phyloP scores from a whole-genome alignment of 257 asterid genomes.

The Penstemon eatonii region DNA sequence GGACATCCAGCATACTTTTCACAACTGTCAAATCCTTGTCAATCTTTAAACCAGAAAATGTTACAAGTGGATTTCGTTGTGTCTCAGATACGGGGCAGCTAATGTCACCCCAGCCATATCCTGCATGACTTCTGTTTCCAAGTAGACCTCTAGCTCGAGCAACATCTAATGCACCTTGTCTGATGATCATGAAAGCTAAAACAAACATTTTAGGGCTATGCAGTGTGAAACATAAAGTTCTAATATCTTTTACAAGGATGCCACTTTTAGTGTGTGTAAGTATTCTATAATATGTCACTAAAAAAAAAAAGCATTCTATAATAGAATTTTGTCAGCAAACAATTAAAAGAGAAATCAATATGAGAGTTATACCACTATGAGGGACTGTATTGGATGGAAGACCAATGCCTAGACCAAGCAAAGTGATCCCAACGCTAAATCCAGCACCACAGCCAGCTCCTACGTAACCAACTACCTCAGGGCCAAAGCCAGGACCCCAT shows the following conservation, averaged over 20 bases:
- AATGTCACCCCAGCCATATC: conserved; percentile 41
- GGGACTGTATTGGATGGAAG: conserved; percentile 75
- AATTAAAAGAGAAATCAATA: not conserved
- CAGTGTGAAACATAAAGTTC: not conserved
- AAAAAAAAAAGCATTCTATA: not conserved
- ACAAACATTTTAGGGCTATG: conserved; percentile 3
- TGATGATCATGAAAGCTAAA: conserved; percentile 50
- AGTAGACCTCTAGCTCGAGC: conserved; percentile 39
- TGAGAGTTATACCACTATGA: conserved; percentile 48
- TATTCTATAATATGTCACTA: not conserved
- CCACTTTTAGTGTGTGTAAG: conserved; percentile 9
- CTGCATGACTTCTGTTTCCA: conserved; percentile 33
- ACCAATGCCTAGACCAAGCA: conserved; percentile 83
- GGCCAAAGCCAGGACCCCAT: conserved; percentile 99
- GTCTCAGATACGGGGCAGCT: conserved; percentile 34
- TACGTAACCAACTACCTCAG: conserved; percentile 85
- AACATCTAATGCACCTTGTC: conserved; percentile 44
- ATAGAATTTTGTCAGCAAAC: not conserved
- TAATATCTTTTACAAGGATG: not conserved
- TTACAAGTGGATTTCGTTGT: conserved; percentile 33
- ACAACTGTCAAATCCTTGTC: conserved; percentile 38
- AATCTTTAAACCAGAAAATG: conserved; percentile 34
- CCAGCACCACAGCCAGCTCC: conserved; percentile 98
- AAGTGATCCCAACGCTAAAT: conserved; percentile 77
- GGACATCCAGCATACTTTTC: conserved; percentile 36